phyloP scores from a whole-genome alignment of 179 eudicot species.

The Drosera spatulata region DNA sequence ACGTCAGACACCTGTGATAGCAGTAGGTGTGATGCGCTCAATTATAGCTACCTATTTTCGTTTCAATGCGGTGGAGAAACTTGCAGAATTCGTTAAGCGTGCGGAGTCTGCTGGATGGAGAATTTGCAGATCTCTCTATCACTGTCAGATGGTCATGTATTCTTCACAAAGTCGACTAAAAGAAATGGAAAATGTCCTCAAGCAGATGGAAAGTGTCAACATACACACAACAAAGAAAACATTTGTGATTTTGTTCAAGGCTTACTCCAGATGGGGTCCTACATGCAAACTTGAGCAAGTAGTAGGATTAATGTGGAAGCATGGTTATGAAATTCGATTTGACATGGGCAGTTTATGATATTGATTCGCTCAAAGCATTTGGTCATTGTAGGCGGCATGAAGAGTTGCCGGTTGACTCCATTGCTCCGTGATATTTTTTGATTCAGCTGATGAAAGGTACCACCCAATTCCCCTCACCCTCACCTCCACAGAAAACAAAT shows the following conservation, averaged over 20 bases:
- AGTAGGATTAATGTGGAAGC: constrained; percentile 62
- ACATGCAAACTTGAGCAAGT: constrained; percentile 42
- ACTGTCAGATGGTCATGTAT: constrained; percentile 74
- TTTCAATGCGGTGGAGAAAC: constrained; percentile 48
- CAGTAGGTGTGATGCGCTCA: constrained; percentile 42
- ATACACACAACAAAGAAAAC: constrained; percentile 35
- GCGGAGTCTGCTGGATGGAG: constrained; percentile 73
- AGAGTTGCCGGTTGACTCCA: no score
- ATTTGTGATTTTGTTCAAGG: constrained; percentile 34
- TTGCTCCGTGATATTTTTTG: no score
- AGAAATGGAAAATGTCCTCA: constrained; percentile 75
- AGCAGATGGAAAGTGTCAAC: constrained; percentile 47
- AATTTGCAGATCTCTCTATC: constrained; percentile 61
- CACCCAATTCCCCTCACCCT: no score
- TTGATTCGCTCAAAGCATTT: no score
- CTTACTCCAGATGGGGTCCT: constrained; percentile 38
- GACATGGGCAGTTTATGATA: constrained; percentile 14
- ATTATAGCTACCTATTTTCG: constrained; percentile 51
- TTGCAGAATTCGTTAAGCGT: constrained; percentile 49
- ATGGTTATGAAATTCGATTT: constrained; percentile 35
- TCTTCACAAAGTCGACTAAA: constrained; percentile 43
- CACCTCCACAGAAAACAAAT: no score
- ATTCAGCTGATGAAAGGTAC: no score
- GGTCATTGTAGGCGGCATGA: no score
- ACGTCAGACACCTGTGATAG: constrained; percentile 26